Evolutionary conservation across 371 early-diverging fungal genomes (phyloP).

Genomic region (Sporodiniella umbellata): DNA sequence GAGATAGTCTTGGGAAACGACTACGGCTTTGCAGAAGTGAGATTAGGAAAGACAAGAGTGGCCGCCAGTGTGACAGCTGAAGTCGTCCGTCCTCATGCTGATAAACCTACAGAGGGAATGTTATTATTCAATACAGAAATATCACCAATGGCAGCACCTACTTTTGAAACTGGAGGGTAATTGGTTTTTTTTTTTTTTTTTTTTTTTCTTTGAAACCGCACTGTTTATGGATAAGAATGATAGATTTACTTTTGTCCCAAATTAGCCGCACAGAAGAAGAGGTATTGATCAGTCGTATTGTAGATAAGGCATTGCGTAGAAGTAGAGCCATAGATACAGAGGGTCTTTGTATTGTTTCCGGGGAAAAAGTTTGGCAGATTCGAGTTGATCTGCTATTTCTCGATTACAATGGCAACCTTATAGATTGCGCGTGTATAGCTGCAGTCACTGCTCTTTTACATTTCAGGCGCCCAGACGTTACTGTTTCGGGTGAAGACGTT

Average conservation of each 20-base stretch:
- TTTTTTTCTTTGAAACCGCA: no score
- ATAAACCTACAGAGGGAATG: slow-evolving; percentile 84
- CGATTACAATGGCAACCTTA: slow-evolving; percentile 90
- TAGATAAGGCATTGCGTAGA: slow-evolving; percentile 85
- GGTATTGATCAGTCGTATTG: slow-evolving; percentile 74
- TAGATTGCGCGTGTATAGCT: slow-evolving; percentile 90
- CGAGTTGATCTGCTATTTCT: slow-evolving; percentile 89
- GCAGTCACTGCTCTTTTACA: slow-evolving; percentile 87
- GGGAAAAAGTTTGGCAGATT: slow-evolving; percentile 92
- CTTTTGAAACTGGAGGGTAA: slow-evolving; percentile 66
- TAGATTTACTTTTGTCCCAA: not conserved
- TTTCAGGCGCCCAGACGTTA: slow-evolving; percentile 92
- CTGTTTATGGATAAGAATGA: not conserved
- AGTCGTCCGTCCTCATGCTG: slow-evolving; percentile 78
- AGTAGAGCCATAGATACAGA: slow-evolving; percentile 93
- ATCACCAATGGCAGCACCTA: slow-evolving; percentile 81
- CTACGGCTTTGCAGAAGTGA: slow-evolving; percentile 76
- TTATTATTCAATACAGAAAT: slow-evolving; percentile 81
- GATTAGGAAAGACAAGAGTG: slow-evolving; percentile 84
- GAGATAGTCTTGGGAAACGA: slow-evolving; percentile 68
- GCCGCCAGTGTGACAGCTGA: slow-evolving; percentile 83
- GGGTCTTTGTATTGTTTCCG: slow-evolving; percentile 94
- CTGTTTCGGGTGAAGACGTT: slow-evolving; percentile 87
- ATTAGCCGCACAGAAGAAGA: slow-evolving; percentile 74
- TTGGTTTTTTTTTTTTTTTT: no score